A percentile compares a stretch with the other conserved stretches of the same genome.
phyloP scores from a whole-genome alignment of 208 protist genomes.

The Sergeia podlipaevii region DNA sequence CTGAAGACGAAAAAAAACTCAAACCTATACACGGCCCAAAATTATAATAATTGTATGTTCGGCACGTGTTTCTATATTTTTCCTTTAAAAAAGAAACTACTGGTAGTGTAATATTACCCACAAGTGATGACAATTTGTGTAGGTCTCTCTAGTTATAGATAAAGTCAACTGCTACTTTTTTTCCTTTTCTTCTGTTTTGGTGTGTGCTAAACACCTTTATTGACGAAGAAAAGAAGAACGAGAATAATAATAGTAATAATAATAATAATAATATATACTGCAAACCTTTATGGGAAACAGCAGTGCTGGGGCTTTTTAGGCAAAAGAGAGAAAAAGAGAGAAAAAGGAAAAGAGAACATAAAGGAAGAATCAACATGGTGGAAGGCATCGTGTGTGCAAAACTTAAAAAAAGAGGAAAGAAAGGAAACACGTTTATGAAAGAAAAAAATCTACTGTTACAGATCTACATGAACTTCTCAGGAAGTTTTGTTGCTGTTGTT shows the following conservation, averaged over 20 bases:
- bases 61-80: constrained; percentile 1
- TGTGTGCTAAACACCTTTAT: neutral
- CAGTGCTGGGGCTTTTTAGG: too few species aligned
- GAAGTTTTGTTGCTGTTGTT: constrained; percentile 1
- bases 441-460: neutral
- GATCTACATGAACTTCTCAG: neutral
- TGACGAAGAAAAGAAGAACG: neutral
- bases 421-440: neutral
- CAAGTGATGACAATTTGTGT: neutral
- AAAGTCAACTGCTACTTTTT: constrained; percentile 1
- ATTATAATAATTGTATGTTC: too few species aligned
- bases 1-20: too few species aligned
- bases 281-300: too few species aligned
- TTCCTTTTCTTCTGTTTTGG: constrained; percentile 9
- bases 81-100: neutral
- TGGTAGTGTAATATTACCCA: neutral
- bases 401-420: constrained; percentile 11
- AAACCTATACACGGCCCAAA: too few species aligned
- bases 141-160: neutral
- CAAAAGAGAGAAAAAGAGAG: too few species aligned
- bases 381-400: neutral
- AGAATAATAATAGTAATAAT: neutral
- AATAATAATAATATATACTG: constrained; percentile 8
- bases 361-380: neutral
- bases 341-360: too few species aligned